Evolutionary conservation across 257 asterid species (phyloP), one percentile per base, ranked within the genome.

Genomic region (Ehretia macrophylla): DNA sequence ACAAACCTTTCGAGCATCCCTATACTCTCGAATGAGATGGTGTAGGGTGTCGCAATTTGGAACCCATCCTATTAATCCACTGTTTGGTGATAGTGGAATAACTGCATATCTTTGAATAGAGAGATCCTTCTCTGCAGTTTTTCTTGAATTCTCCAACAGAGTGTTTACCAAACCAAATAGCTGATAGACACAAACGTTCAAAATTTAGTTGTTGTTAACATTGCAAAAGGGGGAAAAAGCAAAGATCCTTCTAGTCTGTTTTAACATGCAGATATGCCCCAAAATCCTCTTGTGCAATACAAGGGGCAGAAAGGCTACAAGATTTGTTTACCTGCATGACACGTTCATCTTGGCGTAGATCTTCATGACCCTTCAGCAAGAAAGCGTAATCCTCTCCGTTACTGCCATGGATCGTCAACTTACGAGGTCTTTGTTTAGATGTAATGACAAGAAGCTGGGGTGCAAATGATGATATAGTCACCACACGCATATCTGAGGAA

Each of bases 341-440:
- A 66, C 99, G 99, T 78, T 93, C 99, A 78, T 93, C 99, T 75
- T 93, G 99, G 62, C 99, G 97, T 56, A 93, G 79, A 75, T 93
- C 99, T 76, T 93, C 99, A 66, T 93, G 97, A 59, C 97, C 99
- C 76, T 93, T 93, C 62, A 93, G 79, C 84, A 93, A 72, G 72
- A 93, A 93, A 66, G 99, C 96, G 74, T 93, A 77, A 62, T 89
- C 99, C 68, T 89, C 88, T 60, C 99, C 99, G 68, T 93, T 94
- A 81, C 94, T 93, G 58, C 99, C 99, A 64, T 79, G 80, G 58
- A 93, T 93, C 39, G 99, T 86, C 86, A 89, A 79, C 83, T 85
- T 93, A 59, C 99, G 90, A 51, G 99, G 99, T 21, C 99, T 87
- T 72, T 93, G 99, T 74, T 89, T 93, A 68, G 99, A 93, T 35